phyloP scores from a whole-genome alignment of 139 green algal genomes.

The Ettlia oleoabundans region DNA sequence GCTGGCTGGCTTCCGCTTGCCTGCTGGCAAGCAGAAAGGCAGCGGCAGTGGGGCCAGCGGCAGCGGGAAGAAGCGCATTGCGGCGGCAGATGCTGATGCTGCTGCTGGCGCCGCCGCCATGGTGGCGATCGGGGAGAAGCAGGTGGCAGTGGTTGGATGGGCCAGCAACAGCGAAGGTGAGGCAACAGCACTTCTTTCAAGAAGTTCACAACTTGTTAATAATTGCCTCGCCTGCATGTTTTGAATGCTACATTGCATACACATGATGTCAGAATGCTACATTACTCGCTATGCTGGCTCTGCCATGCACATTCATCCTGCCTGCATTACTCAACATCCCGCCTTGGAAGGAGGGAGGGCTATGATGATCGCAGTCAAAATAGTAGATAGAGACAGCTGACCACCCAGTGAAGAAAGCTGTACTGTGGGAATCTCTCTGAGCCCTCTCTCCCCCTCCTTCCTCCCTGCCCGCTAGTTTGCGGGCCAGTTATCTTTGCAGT shows the following conservation, averaged over 20 bases:
- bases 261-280: not conserved
- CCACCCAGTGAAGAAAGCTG: conserved; percentile 23
- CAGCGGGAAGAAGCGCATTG: conserved; percentile 31
- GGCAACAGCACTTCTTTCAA: no score
- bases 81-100: not conserved
- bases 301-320: not conserved
- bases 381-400: conserved; percentile 50
- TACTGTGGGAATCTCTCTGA: conserved; percentile 50
- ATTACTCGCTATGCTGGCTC: not conserved
- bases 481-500: not conserved
- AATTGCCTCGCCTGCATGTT: no score
- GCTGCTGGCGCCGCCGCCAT: not conserved
- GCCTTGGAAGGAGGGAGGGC: not conserved
- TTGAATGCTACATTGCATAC: no score
- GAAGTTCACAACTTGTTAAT: no score
- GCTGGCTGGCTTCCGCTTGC: conserved; percentile 17
- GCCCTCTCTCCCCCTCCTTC: not conserved
- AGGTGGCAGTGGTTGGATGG: conserved; percentile 30
- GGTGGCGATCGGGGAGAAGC: not conserved
- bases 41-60: not conserved
- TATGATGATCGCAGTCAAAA: conserved; percentile 22
- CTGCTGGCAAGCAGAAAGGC: conserved; percentile 4
- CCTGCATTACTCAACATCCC: not conserved
- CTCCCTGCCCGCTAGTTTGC: not conserved
- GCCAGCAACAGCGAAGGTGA: conserved; percentile 15